These are phyloP conservation scores for Cucurbita moschata DNA, from an alignment of 306 rosid species.

Conservation along the genomic window DNA sequence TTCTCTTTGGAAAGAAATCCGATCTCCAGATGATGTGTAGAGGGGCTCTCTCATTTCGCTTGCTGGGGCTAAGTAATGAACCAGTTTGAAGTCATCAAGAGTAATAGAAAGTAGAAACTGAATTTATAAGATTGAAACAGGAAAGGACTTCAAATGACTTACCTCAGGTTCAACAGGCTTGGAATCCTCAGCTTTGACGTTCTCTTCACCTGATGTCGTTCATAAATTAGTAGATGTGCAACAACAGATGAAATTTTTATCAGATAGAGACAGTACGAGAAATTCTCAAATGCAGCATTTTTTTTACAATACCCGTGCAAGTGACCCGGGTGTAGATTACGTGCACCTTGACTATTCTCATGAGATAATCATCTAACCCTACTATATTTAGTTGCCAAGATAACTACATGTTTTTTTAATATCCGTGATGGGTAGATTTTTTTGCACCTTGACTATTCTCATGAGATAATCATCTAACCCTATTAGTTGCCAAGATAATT, in stretches of 20 bases:
- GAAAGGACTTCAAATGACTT: not conserved
- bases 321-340: not conserved
- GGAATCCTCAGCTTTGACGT: constrained; percentile 40
- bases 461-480: not conserved
- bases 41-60: not conserved
- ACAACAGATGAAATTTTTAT: not conserved
- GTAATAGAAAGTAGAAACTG: not conserved
- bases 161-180: constrained; percentile 51
- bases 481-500: too few relatives aligned
- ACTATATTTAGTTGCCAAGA: not conserved
- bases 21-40: not conserved
- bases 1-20: not conserved
- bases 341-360: not conserved
- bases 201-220: constrained; percentile 40
- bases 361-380: too few relatives aligned
- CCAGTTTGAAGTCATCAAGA: not conserved
- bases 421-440: not conserved
- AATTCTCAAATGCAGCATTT: not conserved
- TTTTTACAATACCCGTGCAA: not conserved
- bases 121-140: not conserved
- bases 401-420: not conserved
- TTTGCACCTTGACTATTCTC: not conserved
- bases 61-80: not conserved
- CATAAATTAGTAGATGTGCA: not conserved
- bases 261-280: not conserved